These are phyloP conservation scores for Singerocomus rubriflavus DNA, from an alignment of 1,284 basidiomycete species.

Conservation along the genomic window DNA sequence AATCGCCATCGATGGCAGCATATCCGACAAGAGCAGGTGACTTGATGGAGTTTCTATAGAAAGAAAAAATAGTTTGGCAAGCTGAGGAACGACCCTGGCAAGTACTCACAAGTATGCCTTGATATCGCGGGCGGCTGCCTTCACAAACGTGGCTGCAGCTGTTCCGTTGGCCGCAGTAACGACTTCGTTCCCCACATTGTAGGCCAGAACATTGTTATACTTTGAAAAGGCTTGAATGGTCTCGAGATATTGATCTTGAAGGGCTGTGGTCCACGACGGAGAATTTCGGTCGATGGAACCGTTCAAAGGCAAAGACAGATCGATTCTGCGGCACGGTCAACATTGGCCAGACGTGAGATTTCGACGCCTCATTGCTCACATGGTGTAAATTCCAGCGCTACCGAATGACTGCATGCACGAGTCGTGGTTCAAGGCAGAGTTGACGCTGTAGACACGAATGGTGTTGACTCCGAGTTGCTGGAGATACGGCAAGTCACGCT, in stretches of 20 bases:
- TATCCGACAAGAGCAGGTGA: constrained; percentile 79
- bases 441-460: constrained; percentile 83
- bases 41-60: constrained; percentile 59
- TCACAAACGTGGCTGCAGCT: constrained; percentile 75
- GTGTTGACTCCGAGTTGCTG: constrained; percentile 69
- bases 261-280: constrained; percentile 81
- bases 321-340: constrained; percentile 52
- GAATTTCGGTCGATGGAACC: constrained; percentile 78
- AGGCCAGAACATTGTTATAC: constrained; percentile 82
- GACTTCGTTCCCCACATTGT: constrained; percentile 91
- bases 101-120: constrained; percentile 75
- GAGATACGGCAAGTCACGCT: constrained; percentile 77
- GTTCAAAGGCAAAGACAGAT: constrained; percentile 80
- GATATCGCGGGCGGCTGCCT: constrained; percentile 86
- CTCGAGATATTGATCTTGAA: constrained; percentile 75
- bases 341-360: not conserved
- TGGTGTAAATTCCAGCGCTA: constrained; percentile 82
- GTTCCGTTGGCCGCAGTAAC: constrained; percentile 60
- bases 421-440: constrained; percentile 81
- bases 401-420: constrained; percentile 79
- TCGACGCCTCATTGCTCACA: constrained; percentile 49
- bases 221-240: constrained; percentile 79
- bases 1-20: constrained; percentile 76
- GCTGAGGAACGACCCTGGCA: not conserved
- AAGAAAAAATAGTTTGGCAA: not conserved